These are phyloP conservation scores for Pachyrhizus erosus DNA, from an alignment of 306 rosid genomes.

Conservation along the genomic window DNA sequence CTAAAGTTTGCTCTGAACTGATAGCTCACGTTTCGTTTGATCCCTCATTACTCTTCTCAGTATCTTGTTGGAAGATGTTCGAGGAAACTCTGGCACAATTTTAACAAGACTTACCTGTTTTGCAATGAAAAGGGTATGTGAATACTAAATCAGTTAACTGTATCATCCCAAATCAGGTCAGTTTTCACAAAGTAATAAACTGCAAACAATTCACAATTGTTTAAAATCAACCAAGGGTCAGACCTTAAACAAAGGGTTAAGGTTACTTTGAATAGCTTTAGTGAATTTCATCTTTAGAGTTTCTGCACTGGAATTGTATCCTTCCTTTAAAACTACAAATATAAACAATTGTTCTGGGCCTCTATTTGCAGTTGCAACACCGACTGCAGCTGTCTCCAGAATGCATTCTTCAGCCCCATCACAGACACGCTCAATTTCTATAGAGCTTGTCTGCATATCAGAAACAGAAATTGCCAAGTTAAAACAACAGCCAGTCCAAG, in stretches of 20 bases:
- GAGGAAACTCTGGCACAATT: constrained; percentile 71
- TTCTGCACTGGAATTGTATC: constrained; percentile 53
- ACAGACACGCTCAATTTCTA: constrained; percentile 87
- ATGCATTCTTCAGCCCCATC: constrained; percentile 72
- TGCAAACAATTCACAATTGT: constrained; percentile 5
- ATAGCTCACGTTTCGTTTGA: constrained; percentile 72
- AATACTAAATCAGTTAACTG: neutral
- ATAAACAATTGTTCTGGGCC: constrained; percentile 87
- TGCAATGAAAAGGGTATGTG: constrained; percentile 18
- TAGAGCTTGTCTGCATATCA: constrained; percentile 68
- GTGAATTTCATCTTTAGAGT: constrained; percentile 65
- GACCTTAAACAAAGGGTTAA: constrained; percentile 92
- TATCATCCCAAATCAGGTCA: constrained; percentile 26
- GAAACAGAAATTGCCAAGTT: constrained; percentile 34
- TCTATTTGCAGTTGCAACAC: constrained; percentile 66
- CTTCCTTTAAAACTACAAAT: constrained; percentile 69
- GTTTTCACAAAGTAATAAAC: constrained; percentile 9
- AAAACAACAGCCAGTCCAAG: constrained; percentile 13
- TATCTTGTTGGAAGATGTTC: constrained; percentile 87
- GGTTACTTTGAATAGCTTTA: constrained; percentile 78
- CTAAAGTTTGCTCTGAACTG: constrained; percentile 69
- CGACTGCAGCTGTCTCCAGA: constrained; percentile 81
- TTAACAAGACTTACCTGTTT: constrained; percentile 67
- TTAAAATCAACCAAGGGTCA: constrained; percentile 11
- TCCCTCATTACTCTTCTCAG: constrained; percentile 87